These are phyloP conservation scores for Hypoxylon rubiginosum DNA, from an alignment of 2,329 filamentous ascomycete species.

Conservation along the genomic window DNA sequence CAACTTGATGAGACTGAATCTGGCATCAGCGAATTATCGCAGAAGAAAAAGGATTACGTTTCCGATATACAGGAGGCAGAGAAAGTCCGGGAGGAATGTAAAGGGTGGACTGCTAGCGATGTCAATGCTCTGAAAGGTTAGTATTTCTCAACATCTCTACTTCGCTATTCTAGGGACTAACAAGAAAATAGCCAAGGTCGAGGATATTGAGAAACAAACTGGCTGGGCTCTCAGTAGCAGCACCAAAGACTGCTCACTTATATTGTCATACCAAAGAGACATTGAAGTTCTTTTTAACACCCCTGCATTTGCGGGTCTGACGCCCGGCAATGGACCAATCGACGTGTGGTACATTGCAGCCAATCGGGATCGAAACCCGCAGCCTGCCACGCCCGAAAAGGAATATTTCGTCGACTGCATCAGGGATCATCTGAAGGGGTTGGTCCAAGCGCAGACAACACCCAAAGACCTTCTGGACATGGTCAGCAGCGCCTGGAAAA, in stretches of 20 bases:
- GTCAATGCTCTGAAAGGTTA: conserved; percentile 83
- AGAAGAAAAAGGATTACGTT: conserved; percentile 77
- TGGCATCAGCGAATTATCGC: conserved; percentile 71
- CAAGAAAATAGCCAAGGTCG: conserved; percentile 69
- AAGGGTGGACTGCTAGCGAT: conserved; percentile 88
- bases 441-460: conserved; percentile 70
- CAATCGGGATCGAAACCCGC: conserved; percentile 64
- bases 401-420: conserved; percentile 83
- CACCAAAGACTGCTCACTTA: conserved; percentile 66
- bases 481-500: conserved; percentile 76
- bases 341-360: conserved; percentile 79
- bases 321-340: conserved; percentile 66
- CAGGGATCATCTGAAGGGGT: conserved; percentile 73
- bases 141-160: conserved; percentile 36
- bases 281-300: conserved; percentile 81
- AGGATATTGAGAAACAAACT: conserved; percentile 73
- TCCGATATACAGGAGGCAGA: conserved; percentile 87
- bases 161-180: conserved; percentile 53
- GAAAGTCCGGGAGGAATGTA: conserved; percentile 85
- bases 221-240: conserved; percentile 81
- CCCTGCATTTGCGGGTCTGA: conserved; percentile 66
- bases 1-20: conserved; percentile 77
- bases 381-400: conserved; percentile 73
- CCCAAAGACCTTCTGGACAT: conserved; percentile 70
- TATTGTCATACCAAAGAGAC: conserved; percentile 79